Evolutionary conservation across 176 grass and related monocot species (phyloP).

Genomic region (Rhynchospora pubera): DNA sequence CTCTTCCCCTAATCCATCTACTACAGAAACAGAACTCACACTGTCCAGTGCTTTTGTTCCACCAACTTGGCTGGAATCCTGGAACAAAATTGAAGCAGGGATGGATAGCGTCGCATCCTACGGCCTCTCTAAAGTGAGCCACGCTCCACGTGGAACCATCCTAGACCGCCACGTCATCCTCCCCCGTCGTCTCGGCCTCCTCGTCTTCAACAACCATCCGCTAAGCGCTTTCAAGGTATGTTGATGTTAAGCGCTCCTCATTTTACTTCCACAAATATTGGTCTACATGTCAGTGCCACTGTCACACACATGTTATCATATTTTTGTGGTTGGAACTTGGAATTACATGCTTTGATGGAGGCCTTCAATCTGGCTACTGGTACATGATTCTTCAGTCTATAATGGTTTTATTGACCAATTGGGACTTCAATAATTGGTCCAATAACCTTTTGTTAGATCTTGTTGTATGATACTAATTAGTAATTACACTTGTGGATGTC

Average conservation of each 20-base stretch:
- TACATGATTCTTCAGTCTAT: neutral
- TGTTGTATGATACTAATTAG: neutral
- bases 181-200: neutral
- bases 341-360: neutral
- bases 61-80: neutral
- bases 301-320: neutral
- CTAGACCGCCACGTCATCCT: constrained; percentile 5
- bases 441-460: neutral
- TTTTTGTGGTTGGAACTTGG: neutral
- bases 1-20: neutral
- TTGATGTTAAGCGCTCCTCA: neutral
- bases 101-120: neutral
- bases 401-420: neutral
- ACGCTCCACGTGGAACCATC: neutral
- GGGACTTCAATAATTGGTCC: neutral
- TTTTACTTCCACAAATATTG: neutral
- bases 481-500: neutral
- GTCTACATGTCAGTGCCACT: neutral
- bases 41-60: neutral
- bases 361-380: neutral
- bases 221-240: neutral
- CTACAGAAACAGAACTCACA: neutral
- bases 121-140: neutral
- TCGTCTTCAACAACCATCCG: neutral
- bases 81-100: neutral